Base-by-base conservation (phyloP, 768 basidiomycete genomes). In the Phylloporus scabripes region DNA sequence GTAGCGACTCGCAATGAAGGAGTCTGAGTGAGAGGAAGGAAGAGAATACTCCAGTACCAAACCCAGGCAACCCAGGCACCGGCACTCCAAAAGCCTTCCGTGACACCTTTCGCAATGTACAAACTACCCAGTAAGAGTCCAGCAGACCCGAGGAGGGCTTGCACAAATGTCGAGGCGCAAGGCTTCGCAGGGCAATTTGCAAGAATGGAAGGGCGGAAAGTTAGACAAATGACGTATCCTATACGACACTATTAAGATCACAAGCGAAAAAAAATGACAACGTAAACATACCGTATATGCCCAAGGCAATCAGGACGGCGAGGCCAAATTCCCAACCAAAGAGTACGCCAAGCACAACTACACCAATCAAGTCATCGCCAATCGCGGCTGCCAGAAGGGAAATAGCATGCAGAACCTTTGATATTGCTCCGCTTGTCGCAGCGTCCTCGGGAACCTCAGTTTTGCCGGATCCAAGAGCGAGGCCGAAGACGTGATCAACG, bases 401-500 rank as follows among this genome's bases (percentile, higher is more conserved):
- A 24, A 53, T 21, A 1, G 57, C 57, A 8, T 55, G 38, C n/a
- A 64, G 31, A 8, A 46, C 55, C 41, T 50, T 50, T 6, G 61
- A 43, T 44, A 60, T 48, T 10, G 57, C 55, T 1, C 45, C 51
- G 2, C 42, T 48, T 15, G 50, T 7, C 2, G 49, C 46, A 41
- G 46, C 38, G 28, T 67, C 90, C 23, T 91, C 92, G 2, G 92
- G n/a, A 9, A 90, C 72, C 87, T 92, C 42, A 83, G 77, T 47
- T 77, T 84, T 5, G 80, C 87, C 62, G 86, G 91, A 92, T 5
- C 85, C 78, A 54, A 93, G 82, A 1, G 88, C 89, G 4, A 97
- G 79, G 52, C 90, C 87, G 9, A 97, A 74, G 2, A 96, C 69
- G 60, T 95, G 93, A 51, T 92, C 81, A 68, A 88, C 90, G 9